A percentile compares a stretch with the other conserved stretches of the same genome.
Evolutionary conservation across 1,284 basidiomycete genomes (phyloP).

Genomic region (Somion occarium): DNA sequence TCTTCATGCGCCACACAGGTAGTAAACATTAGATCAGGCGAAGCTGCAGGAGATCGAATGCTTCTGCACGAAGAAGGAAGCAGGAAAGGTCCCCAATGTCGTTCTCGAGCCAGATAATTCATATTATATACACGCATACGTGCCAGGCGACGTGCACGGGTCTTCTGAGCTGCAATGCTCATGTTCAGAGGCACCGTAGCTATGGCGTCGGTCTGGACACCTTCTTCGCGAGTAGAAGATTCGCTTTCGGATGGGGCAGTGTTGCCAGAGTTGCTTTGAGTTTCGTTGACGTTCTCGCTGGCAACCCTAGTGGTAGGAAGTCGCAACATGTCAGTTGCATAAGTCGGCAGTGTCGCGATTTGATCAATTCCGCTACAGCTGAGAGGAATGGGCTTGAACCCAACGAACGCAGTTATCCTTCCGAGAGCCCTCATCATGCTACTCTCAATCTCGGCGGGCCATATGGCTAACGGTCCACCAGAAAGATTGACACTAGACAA

Average conservation of each 20-base stretch:
- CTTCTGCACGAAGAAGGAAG: conserved; percentile 19
- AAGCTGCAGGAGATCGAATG: neutral
- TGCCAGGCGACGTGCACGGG: conserved; percentile 19
- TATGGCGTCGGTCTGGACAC: neutral
- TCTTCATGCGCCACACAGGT: neutral
- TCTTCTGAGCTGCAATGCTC: conserved; percentile 20
- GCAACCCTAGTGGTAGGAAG: too few relatives aligned
- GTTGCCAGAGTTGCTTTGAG: neutral
- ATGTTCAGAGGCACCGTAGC: conserved; percentile 1
- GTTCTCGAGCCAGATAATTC: conserved; percentile 35
- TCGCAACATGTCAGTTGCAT: conserved; percentile 1
- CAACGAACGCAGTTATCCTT: conserved; percentile 14
- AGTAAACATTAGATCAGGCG: neutral
- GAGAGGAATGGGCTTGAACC: conserved; percentile 14
- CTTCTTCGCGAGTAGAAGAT: neutral
- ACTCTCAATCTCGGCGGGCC: conserved; percentile 16
- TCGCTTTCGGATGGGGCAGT: neutral
- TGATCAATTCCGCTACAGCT: neutral
- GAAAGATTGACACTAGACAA: conserved; percentile 16
- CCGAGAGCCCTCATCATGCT: conserved; percentile 13
- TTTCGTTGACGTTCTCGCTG: neutral
- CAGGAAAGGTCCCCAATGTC: conserved; percentile 45
- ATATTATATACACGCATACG: conserved; percentile 43
- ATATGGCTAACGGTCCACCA: conserved; percentile 16
- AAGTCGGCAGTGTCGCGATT: neutral